phyloP scores from a whole-genome alignment of 352 stramenopile genomes.

The Phytopythium helicoides region DNA sequence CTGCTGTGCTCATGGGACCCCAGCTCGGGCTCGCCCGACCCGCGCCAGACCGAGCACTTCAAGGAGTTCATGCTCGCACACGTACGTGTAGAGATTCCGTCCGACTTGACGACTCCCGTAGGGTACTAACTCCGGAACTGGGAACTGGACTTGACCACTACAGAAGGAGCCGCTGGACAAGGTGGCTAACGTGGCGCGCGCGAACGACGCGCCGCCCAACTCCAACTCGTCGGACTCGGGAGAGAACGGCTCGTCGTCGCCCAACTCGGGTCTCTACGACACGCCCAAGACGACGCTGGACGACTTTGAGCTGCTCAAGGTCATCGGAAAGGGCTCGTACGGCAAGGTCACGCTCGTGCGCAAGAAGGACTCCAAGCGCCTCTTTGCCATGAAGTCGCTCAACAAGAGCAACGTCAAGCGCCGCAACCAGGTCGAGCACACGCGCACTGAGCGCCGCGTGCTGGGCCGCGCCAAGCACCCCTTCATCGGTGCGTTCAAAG shows the following conservation, averaged over 20 bases:
- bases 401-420: conserved; percentile 91
- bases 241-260: conserved; percentile 33
- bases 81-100: conserved; percentile 27
- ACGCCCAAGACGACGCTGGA: conserved; percentile 88
- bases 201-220: conserved; percentile 33
- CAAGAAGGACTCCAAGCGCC: conserved; percentile 70
- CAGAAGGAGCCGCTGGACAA: conserved; percentile 80
- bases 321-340: conserved; percentile 91
- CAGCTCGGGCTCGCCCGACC: conserved; percentile 55
- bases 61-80: conserved; percentile 81
- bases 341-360: conserved; percentile 90
- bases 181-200: conserved; percentile 27
- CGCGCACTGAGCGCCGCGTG: conserved; percentile 79
- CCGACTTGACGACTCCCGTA: too few species aligned
- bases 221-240: conserved; percentile 24
- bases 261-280: conserved; percentile 56
- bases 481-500: conserved; percentile 73
- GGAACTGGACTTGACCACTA: too few species aligned
- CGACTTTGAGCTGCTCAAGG: conserved; percentile 92
- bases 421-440: conserved; percentile 85
- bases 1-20: conserved; percentile 76
- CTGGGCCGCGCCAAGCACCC: conserved; percentile 87
- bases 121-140: too few species aligned
- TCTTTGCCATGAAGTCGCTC: conserved; percentile 88
- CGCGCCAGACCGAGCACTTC: conserved; percentile 67